phyloP scores from a whole-genome alignment of 345 rosid species.

The Trapa incisa region DNA sequence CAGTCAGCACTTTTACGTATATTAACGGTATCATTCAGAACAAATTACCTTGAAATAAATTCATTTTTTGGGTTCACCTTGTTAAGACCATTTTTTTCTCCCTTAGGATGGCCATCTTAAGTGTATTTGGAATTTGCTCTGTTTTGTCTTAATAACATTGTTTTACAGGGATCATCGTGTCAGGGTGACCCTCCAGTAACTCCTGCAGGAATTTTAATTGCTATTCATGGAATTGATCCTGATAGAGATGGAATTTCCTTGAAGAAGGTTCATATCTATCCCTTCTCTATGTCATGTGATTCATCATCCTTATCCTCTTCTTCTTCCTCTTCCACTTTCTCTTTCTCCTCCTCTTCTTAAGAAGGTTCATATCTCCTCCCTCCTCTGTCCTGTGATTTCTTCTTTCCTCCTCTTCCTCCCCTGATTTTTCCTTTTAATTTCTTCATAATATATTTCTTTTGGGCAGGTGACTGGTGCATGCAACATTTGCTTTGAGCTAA shows the following conservation, averaged over 20 bases:
- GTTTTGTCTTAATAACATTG: constrained; percentile 8
- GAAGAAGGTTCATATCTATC: constrained; percentile 50
- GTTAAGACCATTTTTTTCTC: not conserved
- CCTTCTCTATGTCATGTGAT: constrained; percentile 1
- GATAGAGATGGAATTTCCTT: constrained; percentile 80
- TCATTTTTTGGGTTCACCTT: not conserved
- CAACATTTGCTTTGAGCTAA: constrained; percentile 83
- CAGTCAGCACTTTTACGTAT: constrained; percentile 64
- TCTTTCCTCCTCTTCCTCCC: too few relatives aligned
- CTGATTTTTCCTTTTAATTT: not conserved
- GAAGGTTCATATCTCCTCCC: too few relatives aligned
- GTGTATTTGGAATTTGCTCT: not conserved
- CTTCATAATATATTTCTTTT: constrained; percentile 8
- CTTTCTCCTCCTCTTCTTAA: too few relatives aligned
- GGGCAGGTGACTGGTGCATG: constrained; percentile 91
- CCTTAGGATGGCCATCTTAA: not conserved
- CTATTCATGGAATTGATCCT: constrained; percentile 88
- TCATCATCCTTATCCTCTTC: not conserved
- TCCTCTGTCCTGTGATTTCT: too few relatives aligned
- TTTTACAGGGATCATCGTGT: constrained; percentile 60
- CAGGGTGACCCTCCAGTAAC: constrained; percentile 50
- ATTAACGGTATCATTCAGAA: constrained; percentile 48
- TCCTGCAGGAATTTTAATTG: constrained; percentile 79
- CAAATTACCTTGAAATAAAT: not conserved
- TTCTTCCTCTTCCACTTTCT: too few relatives aligned